These are phyloP conservation scores for Taxillus chinensis DNA, from an alignment of 164 flowering plant genomes.

Conservation along the genomic window DNA sequence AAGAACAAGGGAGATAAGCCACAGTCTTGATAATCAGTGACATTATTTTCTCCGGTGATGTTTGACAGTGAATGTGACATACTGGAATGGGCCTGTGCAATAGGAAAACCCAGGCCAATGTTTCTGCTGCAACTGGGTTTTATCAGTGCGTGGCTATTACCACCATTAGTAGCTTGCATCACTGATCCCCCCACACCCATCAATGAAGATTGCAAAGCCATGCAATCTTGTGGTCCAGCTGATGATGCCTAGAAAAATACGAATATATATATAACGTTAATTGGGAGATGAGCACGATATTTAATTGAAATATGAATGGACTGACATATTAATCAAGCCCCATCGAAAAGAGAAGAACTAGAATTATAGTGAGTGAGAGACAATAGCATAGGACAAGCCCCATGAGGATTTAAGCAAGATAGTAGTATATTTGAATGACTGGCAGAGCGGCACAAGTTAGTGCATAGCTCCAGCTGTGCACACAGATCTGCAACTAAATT, in stretches of 20 bases:
- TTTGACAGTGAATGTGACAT: conserved; percentile 45
- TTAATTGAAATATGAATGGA: too few species aligned
- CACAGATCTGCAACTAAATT: too few species aligned
- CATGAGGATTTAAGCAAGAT: too few species aligned
- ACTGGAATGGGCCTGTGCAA: conserved; percentile 37
- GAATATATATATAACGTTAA: too few species aligned
- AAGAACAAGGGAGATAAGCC: conserved; percentile 48
- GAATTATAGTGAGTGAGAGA: too few species aligned
- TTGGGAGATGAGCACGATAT: too few species aligned
- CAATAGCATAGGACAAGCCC: too few species aligned
- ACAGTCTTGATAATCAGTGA: conserved; percentile 64
- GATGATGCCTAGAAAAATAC: conserved; percentile 25
- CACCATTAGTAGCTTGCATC: conserved; percentile 22
- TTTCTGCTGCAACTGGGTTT: conserved; percentile 29
- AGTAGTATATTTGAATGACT: too few species aligned
- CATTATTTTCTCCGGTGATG: conserved; percentile 55
- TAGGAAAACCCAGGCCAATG: conserved; percentile 30
- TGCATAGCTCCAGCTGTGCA: too few species aligned
- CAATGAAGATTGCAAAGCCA: conserved; percentile 27
- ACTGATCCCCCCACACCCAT: conserved; percentile 18
- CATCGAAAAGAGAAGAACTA: too few species aligned
- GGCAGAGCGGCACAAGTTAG: too few species aligned
- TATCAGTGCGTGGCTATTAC: conserved; percentile 20
- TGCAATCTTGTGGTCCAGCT: conserved; percentile 27
- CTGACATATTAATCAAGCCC: too few species aligned